phyloP scores from a whole-genome alignment of 352 stramenopile genomes.

The Thraustochytrium striatum region DNA sequence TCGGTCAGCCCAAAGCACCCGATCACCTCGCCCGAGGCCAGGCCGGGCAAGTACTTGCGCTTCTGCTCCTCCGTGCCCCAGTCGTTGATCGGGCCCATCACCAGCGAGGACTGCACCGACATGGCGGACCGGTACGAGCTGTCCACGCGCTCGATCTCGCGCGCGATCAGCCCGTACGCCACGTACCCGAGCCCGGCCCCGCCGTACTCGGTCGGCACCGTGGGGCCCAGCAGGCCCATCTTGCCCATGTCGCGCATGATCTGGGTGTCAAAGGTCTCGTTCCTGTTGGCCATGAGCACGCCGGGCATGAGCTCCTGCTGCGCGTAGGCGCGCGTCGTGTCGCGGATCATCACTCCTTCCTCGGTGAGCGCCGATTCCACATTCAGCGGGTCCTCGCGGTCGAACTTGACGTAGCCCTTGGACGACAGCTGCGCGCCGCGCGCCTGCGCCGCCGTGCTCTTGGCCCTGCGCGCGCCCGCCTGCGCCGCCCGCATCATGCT shows the following conservation, averaged over 20 bases:
- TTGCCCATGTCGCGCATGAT: constrained; percentile 90
- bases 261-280: constrained; percentile 84
- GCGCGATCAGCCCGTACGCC: constrained; percentile 91
- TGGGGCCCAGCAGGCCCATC: constrained; percentile 63
- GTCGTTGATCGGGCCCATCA: constrained; percentile 97
- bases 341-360: constrained; percentile 83
- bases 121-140: constrained; percentile 93
- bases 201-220: constrained; percentile 81
- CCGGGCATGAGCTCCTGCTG: constrained; percentile 84
- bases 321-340: constrained; percentile 86
- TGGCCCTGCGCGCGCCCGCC: not conserved
- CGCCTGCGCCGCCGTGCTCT: too few relatives aligned
- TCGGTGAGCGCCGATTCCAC: constrained; percentile 66
- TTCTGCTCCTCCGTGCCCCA: constrained; percentile 93
- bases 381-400: constrained; percentile 47
- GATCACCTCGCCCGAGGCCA: constrained; percentile 89
- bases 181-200: constrained; percentile 89
- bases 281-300: constrained; percentile 87
- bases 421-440: constrained; percentile 14
- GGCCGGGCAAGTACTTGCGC: constrained; percentile 89
- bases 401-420: constrained; percentile 35
- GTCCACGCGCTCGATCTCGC: constrained; percentile 92
- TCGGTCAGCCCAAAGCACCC: constrained; percentile 97
- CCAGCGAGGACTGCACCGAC: constrained; percentile 92
- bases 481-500: not conserved